A percentile compares a stretch with the other conserved stretches of the same genome.
Evolutionary conservation across 345 rosid species (phyloP).

Genomic region (Dovyalis caffra): DNA sequence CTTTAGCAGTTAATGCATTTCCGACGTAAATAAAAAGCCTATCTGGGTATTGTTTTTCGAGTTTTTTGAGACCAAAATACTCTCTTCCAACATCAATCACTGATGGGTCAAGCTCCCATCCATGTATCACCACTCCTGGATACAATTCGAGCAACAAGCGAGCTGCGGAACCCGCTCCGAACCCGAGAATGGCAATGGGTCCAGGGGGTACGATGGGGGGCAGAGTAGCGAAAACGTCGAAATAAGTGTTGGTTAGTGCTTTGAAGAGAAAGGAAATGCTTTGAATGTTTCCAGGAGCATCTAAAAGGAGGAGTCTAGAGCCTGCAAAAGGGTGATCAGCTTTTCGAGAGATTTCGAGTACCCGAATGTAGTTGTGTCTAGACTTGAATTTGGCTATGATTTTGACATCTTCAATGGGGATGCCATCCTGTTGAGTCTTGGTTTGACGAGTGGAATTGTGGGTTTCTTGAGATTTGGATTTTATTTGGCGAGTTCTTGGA

Average conservation of each 20-base stretch:
- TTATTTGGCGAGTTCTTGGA: conserved; percentile 12
- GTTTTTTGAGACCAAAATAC: conserved; percentile 62
- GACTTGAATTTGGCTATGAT: conserved; percentile 68
- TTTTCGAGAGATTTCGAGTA: conserved; percentile 63
- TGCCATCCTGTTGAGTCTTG: conserved; percentile 47
- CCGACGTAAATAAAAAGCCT: conserved; percentile 66
- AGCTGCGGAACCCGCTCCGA: conserved; percentile 84
- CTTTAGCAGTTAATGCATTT: conserved; percentile 54
- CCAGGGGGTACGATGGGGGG: conserved; percentile 75
- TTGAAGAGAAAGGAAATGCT: conserved; percentile 74
- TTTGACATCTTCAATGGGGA: conserved; percentile 67
- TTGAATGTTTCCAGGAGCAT: conserved; percentile 88
- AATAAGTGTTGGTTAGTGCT: conserved; percentile 68
- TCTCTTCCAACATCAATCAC: conserved; percentile 76
- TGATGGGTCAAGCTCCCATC: conserved; percentile 93
- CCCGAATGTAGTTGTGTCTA: conserved; percentile 77
- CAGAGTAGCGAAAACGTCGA: conserved; percentile 78
- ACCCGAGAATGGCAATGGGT: conserved; percentile 74
- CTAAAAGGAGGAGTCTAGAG: conserved; percentile 73
- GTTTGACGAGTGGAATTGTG: neutral
- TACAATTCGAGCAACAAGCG: conserved; percentile 65
- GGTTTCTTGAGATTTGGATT: conserved; percentile 15
- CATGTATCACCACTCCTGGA: conserved; percentile 55
- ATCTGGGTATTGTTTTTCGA: conserved; percentile 55
- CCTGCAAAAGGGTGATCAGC: conserved; percentile 74